Conservation (phyloP, 1,284 basidiomycete genomes). For the Tausonia pullulans region DNA sequence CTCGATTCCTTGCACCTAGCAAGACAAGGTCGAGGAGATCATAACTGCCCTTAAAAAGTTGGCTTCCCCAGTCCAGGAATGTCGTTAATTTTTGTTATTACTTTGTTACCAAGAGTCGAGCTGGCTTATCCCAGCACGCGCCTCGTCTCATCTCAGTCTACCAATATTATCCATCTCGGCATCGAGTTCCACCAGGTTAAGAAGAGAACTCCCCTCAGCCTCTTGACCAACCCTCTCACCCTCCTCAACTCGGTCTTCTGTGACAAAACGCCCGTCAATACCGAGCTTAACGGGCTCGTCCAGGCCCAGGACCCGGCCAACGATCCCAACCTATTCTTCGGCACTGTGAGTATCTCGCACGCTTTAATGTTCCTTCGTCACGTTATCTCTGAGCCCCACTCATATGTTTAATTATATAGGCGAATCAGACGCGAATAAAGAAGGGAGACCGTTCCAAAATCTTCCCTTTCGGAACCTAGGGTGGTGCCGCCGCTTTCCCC, state of each 20-base stretch:
- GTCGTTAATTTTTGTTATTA: not conserved
- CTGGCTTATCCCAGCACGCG: not conserved
- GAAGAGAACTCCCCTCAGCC: conserved; percentile 55
- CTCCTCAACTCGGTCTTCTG: conserved; percentile 18
- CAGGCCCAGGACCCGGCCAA: conserved; percentile 37
- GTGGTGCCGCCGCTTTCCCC: conserved; percentile 44
- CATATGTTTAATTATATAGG: too few relatives aligned
- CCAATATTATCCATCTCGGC: conserved; percentile 37
- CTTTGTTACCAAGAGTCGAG: not conserved
- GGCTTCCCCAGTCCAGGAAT: not conserved
- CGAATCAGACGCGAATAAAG: too few relatives aligned
- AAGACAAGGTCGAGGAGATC: conserved; percentile 49
- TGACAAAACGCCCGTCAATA: conserved; percentile 18
- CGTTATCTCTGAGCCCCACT: too few relatives aligned
- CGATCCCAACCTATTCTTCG: not conserved
- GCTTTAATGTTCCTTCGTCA: not conserved
- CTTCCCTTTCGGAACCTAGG: too few relatives aligned
- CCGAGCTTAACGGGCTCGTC: conserved; percentile 15
- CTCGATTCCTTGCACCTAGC: conserved; percentile 48
- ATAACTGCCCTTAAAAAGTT: conserved; percentile 38
- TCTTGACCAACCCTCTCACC: conserved; percentile 31
- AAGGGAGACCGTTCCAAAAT: too few relatives aligned
- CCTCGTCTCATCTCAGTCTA: too few relatives aligned
- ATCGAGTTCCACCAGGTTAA: conserved; percentile 47
- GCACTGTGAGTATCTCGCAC: not conserved